Conservation (phyloP, 164 flowering plant genomes). For the Liquidambar formosana region DNA sequence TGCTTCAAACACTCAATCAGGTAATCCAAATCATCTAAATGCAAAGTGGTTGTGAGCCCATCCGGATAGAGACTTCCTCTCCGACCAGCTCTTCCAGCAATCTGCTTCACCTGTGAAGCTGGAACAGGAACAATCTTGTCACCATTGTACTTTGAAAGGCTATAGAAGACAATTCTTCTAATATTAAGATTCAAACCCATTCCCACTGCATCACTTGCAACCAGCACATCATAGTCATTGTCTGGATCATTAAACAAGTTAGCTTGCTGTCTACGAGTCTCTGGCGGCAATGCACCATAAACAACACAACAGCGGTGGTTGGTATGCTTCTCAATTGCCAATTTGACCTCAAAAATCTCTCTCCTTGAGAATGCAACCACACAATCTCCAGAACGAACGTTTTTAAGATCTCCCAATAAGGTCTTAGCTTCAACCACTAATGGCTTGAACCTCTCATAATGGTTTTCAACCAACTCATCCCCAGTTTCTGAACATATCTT, state of each 20-base stretch:
- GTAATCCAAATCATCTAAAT: constrained; percentile 72
- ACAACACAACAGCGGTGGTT: constrained; percentile 89
- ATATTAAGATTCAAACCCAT: constrained; percentile 97
- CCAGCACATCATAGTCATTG: constrained; percentile 84
- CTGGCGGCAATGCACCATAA: constrained; percentile 96
- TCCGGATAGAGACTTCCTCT: constrained; percentile 93
- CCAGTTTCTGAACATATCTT: constrained; percentile 80
- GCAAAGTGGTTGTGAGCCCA: constrained; percentile 82
- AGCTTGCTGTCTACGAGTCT: constrained; percentile 90
- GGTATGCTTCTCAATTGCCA: constrained; percentile 86
- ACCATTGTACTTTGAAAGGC: constrained; percentile 86
- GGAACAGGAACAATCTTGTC: constrained; percentile 82
- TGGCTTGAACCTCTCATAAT: constrained; percentile 86
- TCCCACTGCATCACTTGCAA: constrained; percentile 97
- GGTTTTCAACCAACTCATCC: constrained; percentile 75
- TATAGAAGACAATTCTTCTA: constrained; percentile 78
- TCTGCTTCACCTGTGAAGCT: constrained; percentile 89
- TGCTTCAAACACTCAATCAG: constrained; percentile 80
- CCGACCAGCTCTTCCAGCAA: constrained; percentile 97
- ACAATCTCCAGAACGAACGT: constrained; percentile 87
- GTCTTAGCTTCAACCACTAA: constrained; percentile 96
- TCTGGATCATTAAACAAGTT: constrained; percentile 75
- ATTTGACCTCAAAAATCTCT: constrained; percentile 92
- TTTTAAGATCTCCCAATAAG: constrained; percentile 67
- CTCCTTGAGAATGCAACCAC: constrained; percentile 94